phyloP scores from a whole-genome alignment of 441 rosid genomes.

The Hura crepitans region DNA sequence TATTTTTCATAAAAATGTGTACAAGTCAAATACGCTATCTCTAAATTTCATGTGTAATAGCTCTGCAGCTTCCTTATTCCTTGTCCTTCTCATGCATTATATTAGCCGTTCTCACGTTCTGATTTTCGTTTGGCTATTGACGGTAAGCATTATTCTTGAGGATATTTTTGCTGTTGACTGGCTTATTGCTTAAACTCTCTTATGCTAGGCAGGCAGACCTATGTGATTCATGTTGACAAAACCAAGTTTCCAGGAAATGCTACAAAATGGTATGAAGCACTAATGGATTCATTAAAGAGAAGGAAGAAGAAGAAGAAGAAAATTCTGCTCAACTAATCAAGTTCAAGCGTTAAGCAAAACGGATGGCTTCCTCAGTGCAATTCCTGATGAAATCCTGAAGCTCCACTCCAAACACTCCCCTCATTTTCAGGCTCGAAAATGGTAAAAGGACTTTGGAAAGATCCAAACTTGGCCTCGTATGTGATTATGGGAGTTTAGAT shows the following conservation, averaged over 20 bases:
- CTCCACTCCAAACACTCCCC: constrained; percentile 81
- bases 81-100: not conserved
- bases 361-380: constrained; percentile 58
- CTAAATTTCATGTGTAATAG: too few relatives aligned
- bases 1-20: not conserved
- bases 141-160: constrained; percentile 29
- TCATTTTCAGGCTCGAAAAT: constrained; percentile 57
- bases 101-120: not conserved
- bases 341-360: constrained; percentile 42
- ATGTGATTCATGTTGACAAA: constrained; percentile 63
- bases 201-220: constrained; percentile 45
- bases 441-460: constrained; percentile 66
- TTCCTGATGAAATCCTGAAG: constrained; percentile 53
- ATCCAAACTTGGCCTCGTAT: constrained; percentile 59
- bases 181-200: constrained; percentile 32
- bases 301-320: constrained; percentile 22
- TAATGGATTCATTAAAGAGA: constrained; percentile 34
- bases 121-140: not conserved
- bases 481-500: constrained; percentile 60
- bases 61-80: not conserved
- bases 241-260: constrained; percentile 32
- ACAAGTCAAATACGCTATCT: not conserved
- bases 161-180: constrained; percentile 22
- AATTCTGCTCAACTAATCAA: constrained; percentile 36
- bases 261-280: constrained; percentile 34